Base-by-base conservation (phyloP, 2,329 filamentous ascomycete genomes). In the Fusarium pseudonygamai region DNA sequence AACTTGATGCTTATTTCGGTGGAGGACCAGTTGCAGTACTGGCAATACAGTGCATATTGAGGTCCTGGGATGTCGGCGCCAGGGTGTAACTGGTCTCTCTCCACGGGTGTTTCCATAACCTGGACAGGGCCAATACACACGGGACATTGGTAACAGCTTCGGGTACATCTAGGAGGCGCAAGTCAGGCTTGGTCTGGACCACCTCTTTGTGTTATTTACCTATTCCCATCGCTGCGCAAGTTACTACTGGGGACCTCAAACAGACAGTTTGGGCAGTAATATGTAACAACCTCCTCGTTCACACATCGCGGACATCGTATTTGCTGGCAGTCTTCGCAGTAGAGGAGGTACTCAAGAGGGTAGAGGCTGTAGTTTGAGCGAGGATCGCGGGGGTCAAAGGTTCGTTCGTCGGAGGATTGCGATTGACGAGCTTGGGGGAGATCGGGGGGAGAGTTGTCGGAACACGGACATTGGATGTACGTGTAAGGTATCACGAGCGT, bases 321-420 rank as follows among this genome's bases (percentile, higher is more conserved):
- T 82, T 97, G 93, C 80, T 97, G 94, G 82, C 96, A 99, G 81
- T 98, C 96, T 80, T 97, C 96, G 85, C 96, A 99, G 85, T 97
- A 99, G 45, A 98, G 88, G 32, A 99, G 89, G 80, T 98, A 92
- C 79, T 98, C 96, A 49, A 98, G 91, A 2, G 96, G 96, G 79
- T 96, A 98, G 37, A 99, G 87, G 74, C 94, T 95, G 86, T 94
- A 98, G 81, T 95, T 96, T 66, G 96, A 93, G 42, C 95, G 92
- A 22, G 93, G 90, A 69, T 92, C 91, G 77, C 93, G 91, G 5
- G 96, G 95, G 80, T 99, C 93, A 82, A 99, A 97, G 8, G 93
- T 92, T 70, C 88, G 87, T 66, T 94, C 93, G 73, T 94, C 92
- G 67, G 82, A 83, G 45, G 82, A 77, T 42, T 77, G 73, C 42